Conservation (phyloP, 2,329 filamentous ascomycete genomes). For the Hypoxylon sp. region DNA sequence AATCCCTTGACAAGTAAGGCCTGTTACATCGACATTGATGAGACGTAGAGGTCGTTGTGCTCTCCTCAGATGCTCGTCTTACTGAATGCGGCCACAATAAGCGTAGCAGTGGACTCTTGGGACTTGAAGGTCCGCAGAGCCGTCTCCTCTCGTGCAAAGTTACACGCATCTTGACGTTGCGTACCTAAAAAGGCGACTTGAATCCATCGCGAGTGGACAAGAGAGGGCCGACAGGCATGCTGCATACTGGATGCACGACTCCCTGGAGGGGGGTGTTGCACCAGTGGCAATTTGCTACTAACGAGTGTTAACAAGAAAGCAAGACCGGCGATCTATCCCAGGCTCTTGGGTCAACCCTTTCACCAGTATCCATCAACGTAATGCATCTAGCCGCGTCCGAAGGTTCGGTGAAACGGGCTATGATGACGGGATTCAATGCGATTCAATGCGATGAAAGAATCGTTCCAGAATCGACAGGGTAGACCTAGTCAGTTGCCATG, state of each 20-base stretch:
- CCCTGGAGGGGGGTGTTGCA: slow-evolving; percentile 17
- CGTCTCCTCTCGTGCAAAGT: slow-evolving; percentile 21
- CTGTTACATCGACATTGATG: slow-evolving; percentile 17
- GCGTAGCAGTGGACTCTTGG: slow-evolving; percentile 14
- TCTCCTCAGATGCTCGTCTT: slow-evolving; percentile 17
- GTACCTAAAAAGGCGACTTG: slow-evolving; percentile 21
- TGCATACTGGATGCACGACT: slow-evolving; percentile 20
- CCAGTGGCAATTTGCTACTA: slow-evolving; percentile 20
- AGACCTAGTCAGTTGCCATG: slow-evolving; percentile 42
- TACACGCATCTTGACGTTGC: slow-evolving; percentile 22
- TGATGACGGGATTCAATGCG: slow-evolving; percentile 35
- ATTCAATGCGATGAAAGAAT: slow-evolving; percentile 34
- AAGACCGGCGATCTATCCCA: slow-evolving; percentile 29
- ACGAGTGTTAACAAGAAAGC: slow-evolving; percentile 17
- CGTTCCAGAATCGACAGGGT: slow-evolving; percentile 44
- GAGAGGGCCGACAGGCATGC: slow-evolving; percentile 21
- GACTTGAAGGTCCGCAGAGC: slow-evolving; percentile 10
- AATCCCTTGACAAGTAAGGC: slow-evolving; percentile 20
- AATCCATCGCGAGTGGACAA: slow-evolving; percentile 18
- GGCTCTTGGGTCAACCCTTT: slow-evolving; percentile 34
- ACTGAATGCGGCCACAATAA: slow-evolving; percentile 24
- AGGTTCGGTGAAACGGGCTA: slow-evolving; percentile 43
- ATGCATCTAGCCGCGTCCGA: slow-evolving; percentile 41
- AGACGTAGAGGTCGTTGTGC: slow-evolving; percentile 19
- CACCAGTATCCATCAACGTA: slow-evolving; percentile 17